Conservation (phyloP, 2,329 filamentous ascomycete genomes). For the Fusarium avenaceum region DNA sequence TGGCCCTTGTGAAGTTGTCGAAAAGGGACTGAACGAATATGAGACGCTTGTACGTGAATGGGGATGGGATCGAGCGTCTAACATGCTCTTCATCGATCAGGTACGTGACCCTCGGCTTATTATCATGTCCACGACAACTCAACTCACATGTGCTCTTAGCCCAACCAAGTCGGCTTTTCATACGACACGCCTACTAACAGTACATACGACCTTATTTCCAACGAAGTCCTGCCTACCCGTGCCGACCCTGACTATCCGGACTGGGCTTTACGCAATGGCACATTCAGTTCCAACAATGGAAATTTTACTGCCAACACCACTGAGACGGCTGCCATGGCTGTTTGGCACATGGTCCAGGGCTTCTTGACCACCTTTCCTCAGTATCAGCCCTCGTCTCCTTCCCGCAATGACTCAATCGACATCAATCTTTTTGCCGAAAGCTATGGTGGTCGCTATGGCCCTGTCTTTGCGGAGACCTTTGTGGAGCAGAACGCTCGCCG, state of each 20-base stretch:
- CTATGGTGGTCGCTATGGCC: conserved; percentile 79
- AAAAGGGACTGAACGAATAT: conserved; percentile 62
- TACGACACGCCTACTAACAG: conserved; percentile 74
- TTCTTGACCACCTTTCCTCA: conserved; percentile 71
- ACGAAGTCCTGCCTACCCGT: conserved; percentile 52
- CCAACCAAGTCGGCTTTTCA: conserved; percentile 77
- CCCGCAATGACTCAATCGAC: conserved; percentile 62
- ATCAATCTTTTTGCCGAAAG: conserved; percentile 78
- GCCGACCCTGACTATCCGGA: conserved; percentile 39
- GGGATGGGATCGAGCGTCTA: conserved; percentile 73
- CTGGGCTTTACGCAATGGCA: conserved; percentile 69
- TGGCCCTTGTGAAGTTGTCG: conserved; percentile 66
- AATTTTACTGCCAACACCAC: conserved; percentile 68
- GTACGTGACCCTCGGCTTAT: conserved; percentile 50
- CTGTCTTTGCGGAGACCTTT: conserved; percentile 70
- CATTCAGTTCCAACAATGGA: conserved; percentile 69
- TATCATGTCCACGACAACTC: conserved; percentile 10
- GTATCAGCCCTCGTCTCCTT: conserved; percentile 61
- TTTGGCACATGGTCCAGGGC: conserved; percentile 75
- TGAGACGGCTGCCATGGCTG: conserved; percentile 67
- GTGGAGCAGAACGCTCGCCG: conserved; percentile 73
- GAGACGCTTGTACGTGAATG: conserved; percentile 71
- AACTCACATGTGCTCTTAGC: conserved; percentile 59
- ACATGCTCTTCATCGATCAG: conserved; percentile 70
- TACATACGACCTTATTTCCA: conserved; percentile 64